Evolutionary conservation across 2,329 filamentous ascomycete genomes (phyloP), one percentile per base, ranked within the genome.

Genomic region (Mollisiaceae sp.): DNA sequence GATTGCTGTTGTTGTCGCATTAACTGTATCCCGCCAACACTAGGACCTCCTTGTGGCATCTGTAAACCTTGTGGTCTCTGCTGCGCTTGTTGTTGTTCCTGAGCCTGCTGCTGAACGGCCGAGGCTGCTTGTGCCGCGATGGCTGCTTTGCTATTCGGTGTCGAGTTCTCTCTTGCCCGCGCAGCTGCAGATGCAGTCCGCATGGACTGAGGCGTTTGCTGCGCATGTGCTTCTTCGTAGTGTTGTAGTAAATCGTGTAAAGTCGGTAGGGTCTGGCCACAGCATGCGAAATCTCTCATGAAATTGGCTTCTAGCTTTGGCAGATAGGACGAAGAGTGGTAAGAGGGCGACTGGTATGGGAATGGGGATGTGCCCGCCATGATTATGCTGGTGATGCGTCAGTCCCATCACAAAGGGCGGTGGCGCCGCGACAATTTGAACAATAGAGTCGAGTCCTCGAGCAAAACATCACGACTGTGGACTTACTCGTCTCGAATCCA

Each of bases 401-500:
- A 73, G 71, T 66, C 24, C 52, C 56, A 24, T 43, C 39, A 12
- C 47, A 65, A 65, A 62, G 45, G 63, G 67, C 65, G 58, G 62
- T 71, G 73, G 72, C 69, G 67, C 71, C 67, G 64, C 60, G 66
- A 68, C 35, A 54, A 41, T 27, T 45, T 45, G 38, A 24, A 61
- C 27, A 36, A 60, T 38, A 45, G 62, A 65, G 60, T 64, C 55
- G 38, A 63, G 35, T 41, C 36, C 56, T 43, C 35, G 22, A 22
- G 38, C 36, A 38, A 15, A 35, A 2, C 18, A 8, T 24, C 35
- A 57, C 65, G 59, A 55, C 64, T 67, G 45, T 63, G 60, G 22
- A 90, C 94, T 88, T 88, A 99, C 95, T 99, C 95, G 81, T 99
- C 94, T 78, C 92, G 87, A 79, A 99, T 95, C 84, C 96, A 98